Evolutionary conservation across 495 filamentous ascomycete species (phyloP).

Genomic region (Pseudotulostoma volvatum): DNA sequence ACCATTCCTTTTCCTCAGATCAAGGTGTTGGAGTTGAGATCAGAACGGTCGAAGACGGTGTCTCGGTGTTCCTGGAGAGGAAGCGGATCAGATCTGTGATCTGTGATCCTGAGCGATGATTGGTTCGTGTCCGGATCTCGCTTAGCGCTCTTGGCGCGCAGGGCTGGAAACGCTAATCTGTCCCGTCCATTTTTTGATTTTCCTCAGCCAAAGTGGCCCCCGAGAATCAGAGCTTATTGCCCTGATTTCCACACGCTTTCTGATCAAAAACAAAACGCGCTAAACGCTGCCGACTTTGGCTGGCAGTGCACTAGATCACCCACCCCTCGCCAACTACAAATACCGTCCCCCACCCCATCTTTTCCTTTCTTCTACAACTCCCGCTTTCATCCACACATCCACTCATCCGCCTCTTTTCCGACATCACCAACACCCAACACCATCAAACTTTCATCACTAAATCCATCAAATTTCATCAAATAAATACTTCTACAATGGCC

Average conservation of each 20-base stretch:
- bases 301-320: constrained; percentile 33
- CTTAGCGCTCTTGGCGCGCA: constrained; percentile 16
- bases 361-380: constrained; percentile 34
- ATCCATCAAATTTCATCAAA: constrained; percentile 30
- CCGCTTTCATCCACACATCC: constrained; percentile 20
- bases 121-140: constrained; percentile 22
- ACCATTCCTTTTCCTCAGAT: constrained; percentile 6
- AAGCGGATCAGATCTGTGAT: constrained; percentile 24
- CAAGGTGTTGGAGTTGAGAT: constrained; percentile 18
- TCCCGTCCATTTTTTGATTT: constrained; percentile 15
- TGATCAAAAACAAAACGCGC: too few relatives aligned
- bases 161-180: too few relatives aligned
- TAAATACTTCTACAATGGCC: constrained; percentile 54
- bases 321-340: constrained; percentile 29
- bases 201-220: constrained; percentile 16
- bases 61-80: too few relatives aligned
- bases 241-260: too few relatives aligned
- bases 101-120: constrained; percentile 27
- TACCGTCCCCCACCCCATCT: constrained; percentile 33
- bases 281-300: too few relatives aligned
- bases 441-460: constrained; percentile 35
- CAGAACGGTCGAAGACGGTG: constrained; percentile 15
- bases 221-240: constrained; percentile 24
- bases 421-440: constrained; percentile 19
- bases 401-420: constrained; percentile 27